Evolutionary conservation across 768 basidiomycete species (phyloP).

Genomic region (Tricholoma flavovirens): DNA sequence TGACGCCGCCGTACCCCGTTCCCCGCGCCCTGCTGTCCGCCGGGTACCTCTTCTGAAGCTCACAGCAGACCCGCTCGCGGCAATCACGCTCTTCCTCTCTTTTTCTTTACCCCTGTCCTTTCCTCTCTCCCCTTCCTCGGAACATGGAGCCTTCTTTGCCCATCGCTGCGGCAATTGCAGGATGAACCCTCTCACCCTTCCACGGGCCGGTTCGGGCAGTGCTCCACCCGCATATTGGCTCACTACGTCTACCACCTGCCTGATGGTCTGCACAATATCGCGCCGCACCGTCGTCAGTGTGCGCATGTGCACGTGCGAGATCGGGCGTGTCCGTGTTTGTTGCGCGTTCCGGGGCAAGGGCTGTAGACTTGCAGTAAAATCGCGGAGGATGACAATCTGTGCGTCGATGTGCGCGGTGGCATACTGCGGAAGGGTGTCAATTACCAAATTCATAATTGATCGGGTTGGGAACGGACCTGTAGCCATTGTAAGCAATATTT

Average conservation of each 20-base stretch:
- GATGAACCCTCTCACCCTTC: conserved; percentile 70
- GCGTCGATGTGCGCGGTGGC: conserved; percentile 84
- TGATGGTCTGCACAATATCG: conserved; percentile 84
- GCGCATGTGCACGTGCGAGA: conserved; percentile 46
- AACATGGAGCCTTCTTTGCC: conserved; percentile 40
- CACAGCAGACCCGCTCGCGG: conserved; percentile 26
- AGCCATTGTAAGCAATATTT: conserved; percentile 88
- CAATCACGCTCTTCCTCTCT: conserved; percentile 26
- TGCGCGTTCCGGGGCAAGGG: conserved; percentile 34
- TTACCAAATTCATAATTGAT: neutral
- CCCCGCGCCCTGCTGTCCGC: conserved; percentile 32
- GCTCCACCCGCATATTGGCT: conserved; percentile 82
- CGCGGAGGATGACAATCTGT: conserved; percentile 78
- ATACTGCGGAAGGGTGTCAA: conserved; percentile 43
- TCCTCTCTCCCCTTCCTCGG: conserved; percentile 15
- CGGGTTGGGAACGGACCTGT: conserved; percentile 44
- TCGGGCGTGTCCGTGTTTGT: conserved; percentile 24
- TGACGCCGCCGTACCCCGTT: conserved; percentile 27
- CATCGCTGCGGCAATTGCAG: conserved; percentile 78
- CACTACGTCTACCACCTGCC: conserved; percentile 85
- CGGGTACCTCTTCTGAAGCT: conserved; percentile 25
- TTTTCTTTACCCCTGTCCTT: conserved; percentile 14
- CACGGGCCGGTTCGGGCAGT: conserved; percentile 77
- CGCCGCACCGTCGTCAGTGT: conserved; percentile 70
- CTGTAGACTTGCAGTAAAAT: conserved; percentile 73